These are phyloP conservation scores for Litchi chinensis DNA, from an alignment of 345 rosid genomes.

Conservation along the genomic window DNA sequence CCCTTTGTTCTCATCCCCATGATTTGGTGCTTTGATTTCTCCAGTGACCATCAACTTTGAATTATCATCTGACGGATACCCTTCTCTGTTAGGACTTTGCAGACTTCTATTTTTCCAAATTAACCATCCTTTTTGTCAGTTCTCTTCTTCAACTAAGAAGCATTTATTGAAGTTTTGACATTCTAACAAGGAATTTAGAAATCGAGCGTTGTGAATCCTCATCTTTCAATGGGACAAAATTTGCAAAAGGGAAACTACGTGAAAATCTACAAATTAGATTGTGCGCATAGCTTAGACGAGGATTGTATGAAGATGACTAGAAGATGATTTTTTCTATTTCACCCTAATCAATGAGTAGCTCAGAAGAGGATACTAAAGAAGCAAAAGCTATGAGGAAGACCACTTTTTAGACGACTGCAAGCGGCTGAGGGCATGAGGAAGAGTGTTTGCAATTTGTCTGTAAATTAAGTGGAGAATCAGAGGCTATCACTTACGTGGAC, in stretches of 20 bases:
- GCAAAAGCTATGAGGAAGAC: slow-evolving; percentile 2
- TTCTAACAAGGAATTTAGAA: slow-evolving; percentile 16
- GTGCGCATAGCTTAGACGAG: slow-evolving; percentile 4
- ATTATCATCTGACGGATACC: no score
- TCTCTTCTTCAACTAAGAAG: slow-evolving; percentile 37
- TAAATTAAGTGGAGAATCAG: not conserved
- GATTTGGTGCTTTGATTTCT: not conserved
- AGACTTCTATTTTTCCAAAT: slow-evolving; percentile 14
- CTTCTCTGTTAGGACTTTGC: not conserved
- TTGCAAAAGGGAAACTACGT: not conserved
- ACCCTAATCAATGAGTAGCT: not conserved
- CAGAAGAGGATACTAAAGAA: not conserved
- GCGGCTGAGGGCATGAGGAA: not conserved
- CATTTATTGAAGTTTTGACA: slow-evolving; percentile 7
- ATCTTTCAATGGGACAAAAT: slow-evolving; percentile 10
- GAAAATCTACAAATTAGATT: not conserved
- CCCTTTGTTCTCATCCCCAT: slow-evolving; percentile 6
- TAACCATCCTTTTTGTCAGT: slow-evolving; percentile 29
- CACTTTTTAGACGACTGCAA: not conserved
- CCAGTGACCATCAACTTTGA: no score
- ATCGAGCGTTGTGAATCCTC: slow-evolving; percentile 36
- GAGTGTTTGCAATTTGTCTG: not conserved
- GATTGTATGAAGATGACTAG: not conserved
- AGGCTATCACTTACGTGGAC: no score
- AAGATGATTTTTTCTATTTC: no score